These are phyloP conservation scores for Litsea cubeba DNA, from an alignment of 164 flowering plant species.

Conservation along the genomic window DNA sequence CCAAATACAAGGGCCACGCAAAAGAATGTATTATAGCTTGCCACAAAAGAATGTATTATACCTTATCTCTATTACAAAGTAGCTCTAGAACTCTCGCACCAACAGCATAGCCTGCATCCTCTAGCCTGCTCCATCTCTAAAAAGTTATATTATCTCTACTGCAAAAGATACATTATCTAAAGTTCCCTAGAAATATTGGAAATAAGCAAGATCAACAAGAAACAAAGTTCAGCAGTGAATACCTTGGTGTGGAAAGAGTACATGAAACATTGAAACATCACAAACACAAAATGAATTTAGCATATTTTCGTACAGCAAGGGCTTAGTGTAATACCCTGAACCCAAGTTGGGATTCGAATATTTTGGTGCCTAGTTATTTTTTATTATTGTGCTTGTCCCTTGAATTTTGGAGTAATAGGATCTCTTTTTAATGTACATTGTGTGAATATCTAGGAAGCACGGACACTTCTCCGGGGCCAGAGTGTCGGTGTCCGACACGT, in stretches of 20 bases:
- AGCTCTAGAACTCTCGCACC: constrained; percentile 93
- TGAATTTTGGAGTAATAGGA: too few relatives aligned
- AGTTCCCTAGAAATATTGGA: not conserved
- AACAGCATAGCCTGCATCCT: constrained; percentile 98
- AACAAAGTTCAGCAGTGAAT: not conserved
- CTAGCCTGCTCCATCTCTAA: constrained; percentile 52
- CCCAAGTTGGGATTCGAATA: too few relatives aligned
- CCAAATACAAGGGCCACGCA: not conserved
- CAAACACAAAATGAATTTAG: too few relatives aligned
- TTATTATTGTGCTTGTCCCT: too few relatives aligned
- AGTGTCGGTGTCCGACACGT: too few relatives aligned
- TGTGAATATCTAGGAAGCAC: too few relatives aligned
- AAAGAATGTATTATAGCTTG: constrained; percentile 40
- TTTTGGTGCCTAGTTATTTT: too few relatives aligned
- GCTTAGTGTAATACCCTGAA: too few relatives aligned
- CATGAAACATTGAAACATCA: not conserved
- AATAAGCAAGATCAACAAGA: not conserved
- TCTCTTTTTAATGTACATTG: too few relatives aligned
- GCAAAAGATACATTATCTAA: not conserved
- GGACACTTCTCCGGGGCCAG: too few relatives aligned
- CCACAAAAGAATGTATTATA: constrained; percentile 12
- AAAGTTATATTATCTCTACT: constrained; percentile 6
- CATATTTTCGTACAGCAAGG: too few relatives aligned
- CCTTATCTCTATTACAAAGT: constrained; percentile 97
- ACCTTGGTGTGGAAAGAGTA: not conserved